phyloP scores from a whole-genome alignment of 176 grass and related monocot genomes.

The Poa annua region DNA sequence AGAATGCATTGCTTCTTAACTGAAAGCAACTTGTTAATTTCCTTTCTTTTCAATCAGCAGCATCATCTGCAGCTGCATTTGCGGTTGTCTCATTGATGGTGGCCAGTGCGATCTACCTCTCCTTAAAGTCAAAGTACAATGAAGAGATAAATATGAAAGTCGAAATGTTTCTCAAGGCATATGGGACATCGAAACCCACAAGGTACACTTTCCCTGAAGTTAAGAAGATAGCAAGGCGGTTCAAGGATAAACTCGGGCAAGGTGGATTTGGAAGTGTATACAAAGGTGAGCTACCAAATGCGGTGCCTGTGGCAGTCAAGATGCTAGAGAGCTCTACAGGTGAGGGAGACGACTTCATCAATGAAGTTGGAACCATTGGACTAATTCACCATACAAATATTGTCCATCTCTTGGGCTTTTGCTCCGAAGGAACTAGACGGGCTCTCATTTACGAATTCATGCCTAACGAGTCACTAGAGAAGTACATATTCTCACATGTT shows the following conservation, averaged over 20 bases:
- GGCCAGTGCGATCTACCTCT: not conserved
- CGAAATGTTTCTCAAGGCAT: constrained; percentile 9
- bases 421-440: not conserved
- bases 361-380: not conserved
- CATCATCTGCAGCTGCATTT: not conserved
- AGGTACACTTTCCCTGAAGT: constrained; percentile 8
- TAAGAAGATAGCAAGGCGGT: constrained; percentile 17
- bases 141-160: not conserved
- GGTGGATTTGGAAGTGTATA: constrained; percentile 15
- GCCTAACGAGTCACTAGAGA: constrained; percentile 3
- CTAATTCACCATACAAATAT: constrained; percentile 8
- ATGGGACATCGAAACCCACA: constrained; percentile 4
- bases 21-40: not conserved
- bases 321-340: not conserved
- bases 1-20: not conserved
- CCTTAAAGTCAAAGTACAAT: not conserved
- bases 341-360: constrained; percentile 5
- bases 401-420: constrained; percentile 1
- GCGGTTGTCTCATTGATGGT: not conserved
- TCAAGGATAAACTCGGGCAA: not conserved
- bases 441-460: constrained; percentile 18
- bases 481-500: not conserved
- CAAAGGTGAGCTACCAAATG: not conserved
- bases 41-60: not conserved
- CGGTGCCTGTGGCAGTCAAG: not conserved